A percentile compares a stretch with the other conserved stretches of the same genome.
phyloP scores from a whole-genome alignment of 768 basidiomycete genomes.

The Agrocybe pediades region DNA sequence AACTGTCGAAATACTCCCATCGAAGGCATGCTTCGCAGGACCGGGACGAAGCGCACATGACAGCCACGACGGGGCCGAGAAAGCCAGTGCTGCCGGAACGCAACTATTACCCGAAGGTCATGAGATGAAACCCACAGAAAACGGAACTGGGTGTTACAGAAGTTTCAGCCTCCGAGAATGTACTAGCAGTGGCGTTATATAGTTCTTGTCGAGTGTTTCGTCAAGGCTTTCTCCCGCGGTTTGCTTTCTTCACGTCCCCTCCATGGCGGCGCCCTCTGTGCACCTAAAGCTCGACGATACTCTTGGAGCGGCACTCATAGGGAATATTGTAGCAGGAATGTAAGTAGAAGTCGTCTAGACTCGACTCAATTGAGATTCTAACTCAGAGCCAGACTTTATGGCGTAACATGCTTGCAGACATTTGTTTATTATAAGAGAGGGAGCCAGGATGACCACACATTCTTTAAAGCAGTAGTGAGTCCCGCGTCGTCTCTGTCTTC shows the following conservation, averaged over 20 bases:
- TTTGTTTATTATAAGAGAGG: slow-evolving; percentile 4
- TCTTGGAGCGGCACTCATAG: slow-evolving; percentile 47
- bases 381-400: slow-evolving; percentile 3
- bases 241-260: not conserved
- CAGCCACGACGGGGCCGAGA: not conserved
- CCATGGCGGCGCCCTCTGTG: slow-evolving; percentile 11
- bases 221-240: not conserved
- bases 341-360: slow-evolving; percentile 21
- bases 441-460: not conserved
- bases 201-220: not conserved
- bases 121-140: not conserved
- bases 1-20: not conserved
- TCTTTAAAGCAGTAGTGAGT: not conserved
- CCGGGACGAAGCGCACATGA: not conserved
- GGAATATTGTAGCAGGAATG: slow-evolving; percentile 40
- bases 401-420: slow-evolving; percentile 4
- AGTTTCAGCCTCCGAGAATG: not conserved
- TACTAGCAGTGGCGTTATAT: not conserved
- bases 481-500: not conserved
- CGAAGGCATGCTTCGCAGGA: not conserved
- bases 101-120: not conserved
- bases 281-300: slow-evolving; percentile 32
- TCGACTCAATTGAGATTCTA: not conserved
- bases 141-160: not conserved
- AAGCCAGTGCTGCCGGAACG: not conserved